phyloP scores from a whole-genome alignment of 2,329 filamentous ascomycete genomes.

The Aspergillus piperis region DNA sequence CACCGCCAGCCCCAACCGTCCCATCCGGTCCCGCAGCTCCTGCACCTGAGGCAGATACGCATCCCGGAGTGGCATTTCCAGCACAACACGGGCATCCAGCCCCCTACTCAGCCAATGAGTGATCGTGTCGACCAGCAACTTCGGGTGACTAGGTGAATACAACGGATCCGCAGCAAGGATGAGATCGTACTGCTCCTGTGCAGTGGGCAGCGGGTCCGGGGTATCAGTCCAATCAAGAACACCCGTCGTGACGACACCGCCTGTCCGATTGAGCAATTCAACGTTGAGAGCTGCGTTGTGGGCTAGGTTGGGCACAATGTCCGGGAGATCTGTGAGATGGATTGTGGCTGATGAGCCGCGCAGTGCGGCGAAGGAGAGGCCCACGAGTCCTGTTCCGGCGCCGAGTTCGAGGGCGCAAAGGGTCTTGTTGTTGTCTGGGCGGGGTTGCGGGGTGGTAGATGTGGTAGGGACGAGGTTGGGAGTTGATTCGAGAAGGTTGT shows the following conservation, averaged over 20 bases:
- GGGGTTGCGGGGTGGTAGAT: conserved; percentile 21
- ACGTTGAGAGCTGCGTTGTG: conserved; percentile 70
- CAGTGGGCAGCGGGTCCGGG: conserved; percentile 29
- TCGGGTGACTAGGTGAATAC: conserved; percentile 81
- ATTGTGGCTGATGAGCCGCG: conserved; percentile 61
- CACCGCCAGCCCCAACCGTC: conserved; percentile 52
- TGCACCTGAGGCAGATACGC: conserved; percentile 63
- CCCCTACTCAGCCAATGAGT: conserved; percentile 63
- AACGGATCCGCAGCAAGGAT: conserved; percentile 84
- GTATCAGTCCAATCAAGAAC: conserved; percentile 69
- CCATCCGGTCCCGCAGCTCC: conserved; percentile 65
- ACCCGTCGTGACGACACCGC: conserved; percentile 62
- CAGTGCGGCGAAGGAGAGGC: conserved; percentile 76
- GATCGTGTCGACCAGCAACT: conserved; percentile 71
- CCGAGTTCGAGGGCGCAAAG: conserved; percentile 72
- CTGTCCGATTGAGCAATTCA: conserved; percentile 54
- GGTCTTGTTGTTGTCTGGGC: conserved; percentile 24
- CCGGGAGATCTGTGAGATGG: conserved; percentile 76
- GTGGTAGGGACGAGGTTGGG: conserved; percentile 34
- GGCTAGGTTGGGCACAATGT: conserved; percentile 80
- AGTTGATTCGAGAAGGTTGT: conserved; percentile 41
- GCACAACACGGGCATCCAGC: conserved; percentile 64
- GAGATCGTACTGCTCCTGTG: conserved; percentile 55
- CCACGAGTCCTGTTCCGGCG: conserved; percentile 87
- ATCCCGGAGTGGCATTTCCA: conserved; percentile 80